phyloP scores from a whole-genome alignment of 768 basidiomycete genomes.

The Candolleomyces aberdarensis region DNA sequence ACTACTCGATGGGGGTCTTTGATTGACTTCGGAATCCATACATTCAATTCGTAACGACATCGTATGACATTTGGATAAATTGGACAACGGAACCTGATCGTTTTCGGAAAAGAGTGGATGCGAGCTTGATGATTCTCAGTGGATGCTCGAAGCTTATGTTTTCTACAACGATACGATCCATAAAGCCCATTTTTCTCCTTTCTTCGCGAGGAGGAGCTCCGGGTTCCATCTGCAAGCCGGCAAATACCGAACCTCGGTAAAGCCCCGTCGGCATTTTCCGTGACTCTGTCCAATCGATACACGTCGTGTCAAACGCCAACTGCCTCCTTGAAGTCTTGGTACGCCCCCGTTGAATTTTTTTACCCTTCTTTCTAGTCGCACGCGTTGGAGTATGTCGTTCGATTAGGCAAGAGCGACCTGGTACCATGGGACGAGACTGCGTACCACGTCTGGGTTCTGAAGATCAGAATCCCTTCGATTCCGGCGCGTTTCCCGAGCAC shows the following conservation, averaged over 20 bases:
- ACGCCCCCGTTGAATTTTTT: neutral
- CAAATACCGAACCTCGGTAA: neutral
- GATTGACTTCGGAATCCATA: too few species aligned
- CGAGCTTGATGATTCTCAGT: too few species aligned
- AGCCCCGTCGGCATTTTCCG: neutral
- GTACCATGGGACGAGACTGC: neutral
- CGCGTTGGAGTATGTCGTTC: neutral
- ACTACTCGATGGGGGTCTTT: too few species aligned
- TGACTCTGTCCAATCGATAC: neutral
- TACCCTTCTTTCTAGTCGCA: neutral
- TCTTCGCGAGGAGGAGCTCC: neutral
- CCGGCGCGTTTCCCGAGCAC: too few species aligned
- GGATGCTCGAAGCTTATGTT: too few species aligned
- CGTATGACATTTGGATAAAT: too few species aligned
- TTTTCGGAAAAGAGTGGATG: too few species aligned
- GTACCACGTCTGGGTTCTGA: too few species aligned
- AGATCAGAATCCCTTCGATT: too few species aligned
- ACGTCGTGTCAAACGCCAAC: neutral
- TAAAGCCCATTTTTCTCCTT: neutral
- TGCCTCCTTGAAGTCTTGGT: neutral
- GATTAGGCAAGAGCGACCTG: neutral
- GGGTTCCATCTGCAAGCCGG: neutral
- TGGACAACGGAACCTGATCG: too few species aligned
- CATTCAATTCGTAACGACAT: too few species aligned
- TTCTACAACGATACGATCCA: neutral